Percentiles rank a stretch among this genome's conserved stretches.
phyloP scores from a whole-genome alignment of 2,329 filamentous ascomycete genomes.

The Scytalidium sp. region DNA sequence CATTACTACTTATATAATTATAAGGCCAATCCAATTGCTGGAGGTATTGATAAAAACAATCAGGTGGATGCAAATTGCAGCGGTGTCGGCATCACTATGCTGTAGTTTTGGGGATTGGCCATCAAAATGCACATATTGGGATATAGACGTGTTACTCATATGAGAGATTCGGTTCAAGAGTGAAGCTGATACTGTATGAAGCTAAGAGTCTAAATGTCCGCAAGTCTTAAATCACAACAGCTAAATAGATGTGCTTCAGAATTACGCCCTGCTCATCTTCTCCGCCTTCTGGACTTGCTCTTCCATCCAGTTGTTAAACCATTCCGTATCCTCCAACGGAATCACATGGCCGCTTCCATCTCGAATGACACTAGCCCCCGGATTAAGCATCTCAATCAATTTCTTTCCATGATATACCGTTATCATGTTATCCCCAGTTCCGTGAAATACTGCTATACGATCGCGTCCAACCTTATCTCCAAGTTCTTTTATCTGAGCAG shows the following conservation, averaged over 20 bases:
- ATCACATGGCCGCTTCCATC: slow-evolving; percentile 75
- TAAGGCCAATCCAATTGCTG: slow-evolving; percentile 77
- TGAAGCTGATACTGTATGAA: neutral
- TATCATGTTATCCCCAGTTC: slow-evolving; percentile 76
- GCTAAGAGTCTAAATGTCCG: neutral
- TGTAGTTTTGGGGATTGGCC: slow-evolving; percentile 37
- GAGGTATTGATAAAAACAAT: slow-evolving; percentile 80
- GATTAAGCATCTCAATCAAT: slow-evolving; percentile 62
- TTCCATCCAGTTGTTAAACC: slow-evolving; percentile 61
- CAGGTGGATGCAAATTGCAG: slow-evolving; percentile 75
- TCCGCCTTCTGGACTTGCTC: slow-evolving; percentile 31
- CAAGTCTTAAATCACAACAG: neutral
- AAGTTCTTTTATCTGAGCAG: slow-evolving; percentile 61
- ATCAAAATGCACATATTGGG: too few relatives aligned
- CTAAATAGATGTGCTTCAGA: neutral
- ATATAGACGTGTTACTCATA: too few relatives aligned
- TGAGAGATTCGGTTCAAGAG: too few relatives aligned
- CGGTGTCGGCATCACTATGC: slow-evolving; percentile 87
- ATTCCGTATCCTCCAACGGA: slow-evolving; percentile 65
- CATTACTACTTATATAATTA: slow-evolving; percentile 99
- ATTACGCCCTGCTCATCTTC: slow-evolving; percentile 7
- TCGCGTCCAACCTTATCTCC: slow-evolving; percentile 68
- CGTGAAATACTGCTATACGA: slow-evolving; percentile 76
- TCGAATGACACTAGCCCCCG: slow-evolving; percentile 59
- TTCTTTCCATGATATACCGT: slow-evolving; percentile 65